Base-by-base conservation (phyloP, 169 alveolate genomes). In the Sarcocystis neurona region DNA sequence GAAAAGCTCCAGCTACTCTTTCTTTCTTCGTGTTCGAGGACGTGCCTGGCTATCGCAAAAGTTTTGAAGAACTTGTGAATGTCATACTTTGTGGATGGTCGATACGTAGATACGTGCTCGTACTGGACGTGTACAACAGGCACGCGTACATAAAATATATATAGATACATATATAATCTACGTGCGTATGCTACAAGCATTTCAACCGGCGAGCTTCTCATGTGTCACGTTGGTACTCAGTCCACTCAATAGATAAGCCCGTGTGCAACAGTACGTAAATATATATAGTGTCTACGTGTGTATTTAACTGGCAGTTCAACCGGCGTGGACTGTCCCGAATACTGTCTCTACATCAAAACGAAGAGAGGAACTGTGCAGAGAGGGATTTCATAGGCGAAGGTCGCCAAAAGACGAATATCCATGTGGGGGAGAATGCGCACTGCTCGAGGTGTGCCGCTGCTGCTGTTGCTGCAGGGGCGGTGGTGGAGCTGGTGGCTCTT, bases 381-480 rank as follows among this genome's bases (percentile, higher is more conserved):
- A n/a, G n/a, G n/a, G n/a, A n/a, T n/a, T n/a, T n/a, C n/a, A n/a
- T n/a, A n/a, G n/a, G n/a, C n/a, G n/a, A n/a, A n/a, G n/a, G n/a
- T n/a, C n/a, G n/a, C n/a, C n/a, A n/a, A n/a, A n/a, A n/a, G n/a
- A n/a, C n/a, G n/a, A n/a, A n/a, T n/a, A n/a, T n/a, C n/a, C n/a
- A n/a, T n/a, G n/a, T n/a, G n/a, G n/a, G n/a, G n/a, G n/a, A n/a
- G n/a, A n/a, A n/a, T n/a, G n/a, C n/a, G n/a, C n/a, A n/a, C n/a
- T n/a, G n/a, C n/a, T n/a, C n/a, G n/a, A n/a, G n/a, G 70, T 58
- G 60, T 50, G 60, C 70, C 2, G 18, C n/a, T 58, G 39, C 23
- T 12, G n/a, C 70, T 1, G 4, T 58, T 32, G 18, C 70, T 58
- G 10, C 87, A 79, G 89, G 89, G 18, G 53, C 46, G 46, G 39